phyloP scores from a whole-genome alignment of 768 basidiomycete genomes.

The Boletus vinaceobasis region DNA sequence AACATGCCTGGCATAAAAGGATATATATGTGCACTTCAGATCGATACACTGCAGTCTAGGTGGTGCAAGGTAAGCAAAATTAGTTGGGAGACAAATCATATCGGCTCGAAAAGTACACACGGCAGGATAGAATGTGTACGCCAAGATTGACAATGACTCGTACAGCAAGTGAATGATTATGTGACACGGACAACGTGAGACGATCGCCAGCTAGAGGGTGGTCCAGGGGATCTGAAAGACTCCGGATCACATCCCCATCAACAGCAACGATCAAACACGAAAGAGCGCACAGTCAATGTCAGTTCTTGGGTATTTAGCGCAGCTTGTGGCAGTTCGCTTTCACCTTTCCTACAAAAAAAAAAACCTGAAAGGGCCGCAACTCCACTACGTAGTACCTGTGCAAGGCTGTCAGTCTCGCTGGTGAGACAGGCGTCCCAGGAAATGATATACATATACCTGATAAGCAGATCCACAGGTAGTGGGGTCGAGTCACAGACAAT shows the following conservation, averaged over 20 bases:
- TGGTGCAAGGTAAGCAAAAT: constrained; percentile 12
- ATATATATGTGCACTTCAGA: constrained; percentile 23
- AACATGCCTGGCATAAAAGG: constrained; percentile 21
- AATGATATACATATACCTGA: constrained; percentile 4
- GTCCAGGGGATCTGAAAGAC: constrained; percentile 6
- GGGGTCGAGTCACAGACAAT: constrained; percentile 14
- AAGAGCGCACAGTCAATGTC: constrained; percentile 3
- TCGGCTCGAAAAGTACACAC: constrained; percentile 12
- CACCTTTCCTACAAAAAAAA: constrained; percentile 3
- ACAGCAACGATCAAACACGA: background rate
- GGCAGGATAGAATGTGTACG: background rate
- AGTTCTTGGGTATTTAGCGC: background rate
- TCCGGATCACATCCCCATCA: background rate
- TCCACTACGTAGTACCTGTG: background rate
- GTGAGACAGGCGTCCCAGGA: background rate
- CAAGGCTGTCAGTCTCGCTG: background rate
- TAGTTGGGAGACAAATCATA: background rate
- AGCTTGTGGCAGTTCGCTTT: constrained; percentile 2
- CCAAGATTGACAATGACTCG: constrained; percentile 14
- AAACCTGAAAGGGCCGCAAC: background rate
- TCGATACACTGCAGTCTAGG: constrained; percentile 22
- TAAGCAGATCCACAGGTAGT: constrained; percentile 11
- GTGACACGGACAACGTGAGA: constrained; percentile 2
- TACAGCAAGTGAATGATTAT: constrained; percentile 3
- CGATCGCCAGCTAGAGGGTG: background rate